Evolutionary conservation across 306 rosid species (phyloP).

Genomic region (Citrullus amarus): DNA sequence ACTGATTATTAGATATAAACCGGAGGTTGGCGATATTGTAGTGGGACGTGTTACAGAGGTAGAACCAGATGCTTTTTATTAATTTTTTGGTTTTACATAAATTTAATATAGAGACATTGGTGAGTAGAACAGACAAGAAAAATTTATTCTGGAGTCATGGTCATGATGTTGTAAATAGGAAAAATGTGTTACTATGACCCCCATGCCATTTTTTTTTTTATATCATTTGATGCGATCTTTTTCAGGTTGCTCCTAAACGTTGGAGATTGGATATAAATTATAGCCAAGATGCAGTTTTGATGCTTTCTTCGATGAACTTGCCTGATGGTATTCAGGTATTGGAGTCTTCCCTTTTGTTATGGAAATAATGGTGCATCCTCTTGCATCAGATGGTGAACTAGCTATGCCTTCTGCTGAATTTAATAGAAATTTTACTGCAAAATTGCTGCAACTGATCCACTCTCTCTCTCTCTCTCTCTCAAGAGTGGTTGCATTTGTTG

Average conservation of each 20-base stretch:
- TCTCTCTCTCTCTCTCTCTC: neutral
- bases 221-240: neutral
- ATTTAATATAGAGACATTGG: neutral
- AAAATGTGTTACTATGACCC: neutral
- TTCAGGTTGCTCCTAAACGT: conserved; percentile 78
- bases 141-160: neutral
- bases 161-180: neutral
- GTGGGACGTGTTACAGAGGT: conserved; percentile 87
- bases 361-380: neutral
- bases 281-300: conserved; percentile 69
- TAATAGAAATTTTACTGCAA: neutral
- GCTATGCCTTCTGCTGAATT: neutral
- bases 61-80: neutral
- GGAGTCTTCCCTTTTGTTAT: neutral
- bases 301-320: conserved; percentile 94
- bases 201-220: neutral
- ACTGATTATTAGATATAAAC: conserved; percentile 52
- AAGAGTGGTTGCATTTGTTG: neutral
- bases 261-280: conserved; percentile 83
- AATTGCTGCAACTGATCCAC: neutral
- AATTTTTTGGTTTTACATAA: neutral
- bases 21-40: conserved; percentile 86
- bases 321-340: conserved; percentile 94
- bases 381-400: neutral
- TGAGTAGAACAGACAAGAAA: neutral